Evolutionary conservation across 2,329 filamentous ascomycete genomes (phyloP), one percentile per base, ranked within the genome.

Genomic region (Talaromyces sp.): DNA sequence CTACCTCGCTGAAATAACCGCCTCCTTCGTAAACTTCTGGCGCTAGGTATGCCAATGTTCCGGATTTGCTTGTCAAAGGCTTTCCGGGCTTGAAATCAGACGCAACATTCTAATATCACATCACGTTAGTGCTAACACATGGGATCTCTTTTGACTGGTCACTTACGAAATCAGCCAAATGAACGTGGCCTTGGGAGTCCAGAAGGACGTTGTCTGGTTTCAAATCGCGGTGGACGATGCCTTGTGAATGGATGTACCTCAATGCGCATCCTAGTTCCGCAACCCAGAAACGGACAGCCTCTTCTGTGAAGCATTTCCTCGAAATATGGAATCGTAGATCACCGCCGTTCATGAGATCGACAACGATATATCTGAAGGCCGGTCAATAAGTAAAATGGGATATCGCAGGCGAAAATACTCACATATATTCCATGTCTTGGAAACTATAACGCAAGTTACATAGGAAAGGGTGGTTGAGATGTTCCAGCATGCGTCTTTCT

Each of bases 381-480:
- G 35, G 66, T 74, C 65, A 77, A 68, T 60, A 29, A 31, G 14
- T 29, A 19, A 53, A 56, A 27, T 31, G 19, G 53, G 9, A 27
- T 43, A 43, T 27, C 61, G 4, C 21, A 14, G 11, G 11, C 14
- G 24, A 11, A 4, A 50, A 19, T 38, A 57, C 90, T 71, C 82
- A 96, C 91, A 99, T 89, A 78, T 99, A 99, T 76, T 99, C 94
- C 69, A 97, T 92, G 76, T 99, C 94, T 78, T 99, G 94, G 74
- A 99, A 99, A 78, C 92, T 97, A 79, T 97, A 99, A 70, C 94
- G 90, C 81, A 99, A 80, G 76, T 99, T 99, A 81, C 93, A 97
- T 67, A 99, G 89, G 75, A 97, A 99, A 27, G 93, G 92, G 72
- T 99, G 94, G 74, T 96, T 97, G 69, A 99, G 84, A 75, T 97